Percentiles rank a stretch among this genome's conserved stretches.
phyloP scores from a whole-genome alignment of 495 filamentous ascomycete genomes.

The Corynascus novoguineensis region DNA sequence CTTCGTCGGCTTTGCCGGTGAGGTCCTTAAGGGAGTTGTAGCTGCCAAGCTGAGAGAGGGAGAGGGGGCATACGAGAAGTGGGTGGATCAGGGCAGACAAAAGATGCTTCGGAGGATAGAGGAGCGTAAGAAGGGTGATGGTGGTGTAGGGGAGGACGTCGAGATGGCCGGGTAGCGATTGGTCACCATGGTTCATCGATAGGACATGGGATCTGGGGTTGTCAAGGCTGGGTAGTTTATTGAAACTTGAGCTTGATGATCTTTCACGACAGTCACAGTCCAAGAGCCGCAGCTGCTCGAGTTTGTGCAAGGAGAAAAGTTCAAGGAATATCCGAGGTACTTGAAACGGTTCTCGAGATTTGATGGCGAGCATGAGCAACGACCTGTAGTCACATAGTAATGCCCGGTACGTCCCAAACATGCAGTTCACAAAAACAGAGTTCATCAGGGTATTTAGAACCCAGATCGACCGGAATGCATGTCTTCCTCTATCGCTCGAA shows the following conservation, averaged over 20 bases:
- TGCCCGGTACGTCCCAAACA: too few relatives aligned
- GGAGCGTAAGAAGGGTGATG: slow-evolving; percentile 34
- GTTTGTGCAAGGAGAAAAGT: too few relatives aligned
- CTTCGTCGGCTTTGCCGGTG: slow-evolving; percentile 91
- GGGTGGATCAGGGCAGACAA: slow-evolving; percentile 71
- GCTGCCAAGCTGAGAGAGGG: slow-evolving; percentile 59
- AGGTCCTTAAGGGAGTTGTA: slow-evolving; percentile 82
- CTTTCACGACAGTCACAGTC: too few relatives aligned
- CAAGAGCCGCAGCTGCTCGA: too few relatives aligned
- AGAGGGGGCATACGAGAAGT: slow-evolving; percentile 62
- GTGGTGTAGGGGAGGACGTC: slow-evolving; percentile 37
- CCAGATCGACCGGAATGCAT: slow-evolving; percentile 7
- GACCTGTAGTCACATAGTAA: too few relatives aligned
- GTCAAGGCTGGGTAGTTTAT: too few relatives aligned
- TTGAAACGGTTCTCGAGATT: too few relatives aligned
- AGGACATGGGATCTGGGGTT: too few relatives aligned
- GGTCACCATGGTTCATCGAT: neutral
- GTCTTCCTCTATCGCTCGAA: slow-evolving; percentile 20
- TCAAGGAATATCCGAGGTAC: too few relatives aligned
- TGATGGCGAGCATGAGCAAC: too few relatives aligned
- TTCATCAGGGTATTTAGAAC: slow-evolving; percentile 1
- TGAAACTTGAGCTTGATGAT: neutral
- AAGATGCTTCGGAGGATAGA: slow-evolving; percentile 66
- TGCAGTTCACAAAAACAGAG: neutral
- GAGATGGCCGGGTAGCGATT: slow-evolving; percentile 37